These are phyloP conservation scores for Xylaria polymorpha DNA, from an alignment of 2,329 filamentous ascomycete genomes.

Conservation along the genomic window DNA sequence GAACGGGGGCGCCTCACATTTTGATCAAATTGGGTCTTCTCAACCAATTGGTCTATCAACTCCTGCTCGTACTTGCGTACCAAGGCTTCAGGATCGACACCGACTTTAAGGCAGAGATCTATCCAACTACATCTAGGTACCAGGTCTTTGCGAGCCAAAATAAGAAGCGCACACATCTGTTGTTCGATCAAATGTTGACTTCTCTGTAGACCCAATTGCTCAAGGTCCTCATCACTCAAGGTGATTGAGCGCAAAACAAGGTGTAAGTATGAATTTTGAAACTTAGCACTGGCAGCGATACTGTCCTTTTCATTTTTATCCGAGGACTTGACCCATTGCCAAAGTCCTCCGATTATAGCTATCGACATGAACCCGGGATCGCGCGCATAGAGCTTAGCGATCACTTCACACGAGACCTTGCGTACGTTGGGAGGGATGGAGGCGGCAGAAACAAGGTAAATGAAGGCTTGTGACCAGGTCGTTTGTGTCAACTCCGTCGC, in stretches of 20 bases:
- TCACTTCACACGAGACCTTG: constrained; percentile 68
- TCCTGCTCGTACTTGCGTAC: constrained; percentile 71
- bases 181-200: constrained; percentile 65
- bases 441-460: constrained; percentile 79
- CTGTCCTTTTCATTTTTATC: constrained; percentile 82
- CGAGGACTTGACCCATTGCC: constrained; percentile 79
- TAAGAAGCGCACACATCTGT: constrained; percentile 81
- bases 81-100: constrained; percentile 84
- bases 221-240: constrained; percentile 63
- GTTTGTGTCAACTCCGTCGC: constrained; percentile 64
- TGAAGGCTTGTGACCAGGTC: constrained; percentile 85
- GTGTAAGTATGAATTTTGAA: constrained; percentile 72
- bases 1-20: constrained; percentile 46
- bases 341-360: constrained; percentile 78
- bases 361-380: constrained; percentile 68
- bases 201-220: constrained; percentile 56
- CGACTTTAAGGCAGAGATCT: constrained; percentile 81
- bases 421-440: constrained; percentile 71
- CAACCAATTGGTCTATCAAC: constrained; percentile 75
- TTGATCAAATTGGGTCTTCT: constrained; percentile 61
- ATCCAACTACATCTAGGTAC: constrained; percentile 89
- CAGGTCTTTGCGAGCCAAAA: constrained; percentile 81
- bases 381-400: constrained; percentile 74
- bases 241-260: constrained; percentile 72
- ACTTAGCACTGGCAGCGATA: constrained; percentile 72